These are phyloP conservation scores for Xylaria scruposa DNA, from an alignment of 495 filamentous ascomycete species.

Conservation along the genomic window DNA sequence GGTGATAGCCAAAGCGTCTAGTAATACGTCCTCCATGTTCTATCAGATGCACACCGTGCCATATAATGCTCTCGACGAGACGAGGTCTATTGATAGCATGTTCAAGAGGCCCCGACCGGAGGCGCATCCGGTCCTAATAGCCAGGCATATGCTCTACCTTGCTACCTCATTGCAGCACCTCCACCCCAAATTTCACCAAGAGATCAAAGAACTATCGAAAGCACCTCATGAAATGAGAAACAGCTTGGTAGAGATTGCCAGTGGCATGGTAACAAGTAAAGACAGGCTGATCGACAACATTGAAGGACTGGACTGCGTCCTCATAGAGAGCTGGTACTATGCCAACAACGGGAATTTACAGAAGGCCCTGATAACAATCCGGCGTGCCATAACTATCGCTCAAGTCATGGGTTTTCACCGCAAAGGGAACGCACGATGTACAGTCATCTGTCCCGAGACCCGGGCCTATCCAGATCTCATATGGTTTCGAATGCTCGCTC, in stretches of 20 bases:
- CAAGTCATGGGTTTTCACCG: conserved; percentile 55
- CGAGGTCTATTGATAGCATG: conserved; percentile 33
- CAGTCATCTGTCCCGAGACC: conserved; percentile 26
- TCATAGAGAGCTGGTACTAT: conserved; percentile 56
- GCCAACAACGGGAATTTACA: conserved; percentile 55
- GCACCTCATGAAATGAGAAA: conserved; percentile 39
- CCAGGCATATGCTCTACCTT: conserved; percentile 51
- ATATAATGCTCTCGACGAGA: conserved; percentile 15
- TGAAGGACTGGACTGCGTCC: conserved; percentile 58
- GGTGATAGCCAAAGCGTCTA: conserved; percentile 12
- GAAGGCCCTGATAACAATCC: conserved; percentile 49
- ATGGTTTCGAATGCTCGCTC: conserved; percentile 45
- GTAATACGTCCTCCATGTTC: conserved; percentile 15
- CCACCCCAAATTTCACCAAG: conserved; percentile 30
- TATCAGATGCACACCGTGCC: conserved; percentile 17
- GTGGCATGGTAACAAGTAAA: conserved; percentile 51
- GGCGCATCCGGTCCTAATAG: conserved; percentile 53
- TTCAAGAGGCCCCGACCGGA: conserved; percentile 42
- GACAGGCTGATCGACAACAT: conserved; percentile 53
- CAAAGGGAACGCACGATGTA: conserved; percentile 28
- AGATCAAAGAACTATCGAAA: conserved; percentile 28
- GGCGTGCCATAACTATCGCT: conserved; percentile 50
- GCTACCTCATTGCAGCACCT: conserved; percentile 48
- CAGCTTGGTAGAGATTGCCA: conserved; percentile 46
- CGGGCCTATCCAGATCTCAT: conserved; percentile 33